phyloP scores from a whole-genome alignment of 2,329 filamentous ascomycete species.

The Sclerotinia nivalis region DNA sequence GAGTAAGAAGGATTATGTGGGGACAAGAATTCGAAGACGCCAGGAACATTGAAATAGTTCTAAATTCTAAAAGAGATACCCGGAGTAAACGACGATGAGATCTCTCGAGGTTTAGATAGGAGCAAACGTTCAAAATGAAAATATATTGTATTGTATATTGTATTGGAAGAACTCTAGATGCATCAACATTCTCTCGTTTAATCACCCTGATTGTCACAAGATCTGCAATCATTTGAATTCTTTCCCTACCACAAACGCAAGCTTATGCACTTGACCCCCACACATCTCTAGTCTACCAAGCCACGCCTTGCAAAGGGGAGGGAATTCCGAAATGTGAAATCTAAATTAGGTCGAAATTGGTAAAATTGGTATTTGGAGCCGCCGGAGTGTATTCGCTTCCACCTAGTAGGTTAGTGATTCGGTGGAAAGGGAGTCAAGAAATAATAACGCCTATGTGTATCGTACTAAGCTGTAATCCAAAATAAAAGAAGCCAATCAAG shows the following conservation, averaged over 20 bases:
- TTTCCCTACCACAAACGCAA: neutral
- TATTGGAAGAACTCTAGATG: neutral
- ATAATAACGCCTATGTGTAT: neutral
- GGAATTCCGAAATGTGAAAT: neutral
- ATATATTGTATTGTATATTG: neutral
- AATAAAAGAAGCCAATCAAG: neutral
- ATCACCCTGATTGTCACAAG: conserved; percentile 6
- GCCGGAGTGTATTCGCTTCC: conserved; percentile 3
- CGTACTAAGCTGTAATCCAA: neutral
- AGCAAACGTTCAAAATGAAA: neutral
- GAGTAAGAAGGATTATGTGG: neutral
- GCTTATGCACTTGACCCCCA: conserved; percentile 12
- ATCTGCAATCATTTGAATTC: conserved; percentile 13
- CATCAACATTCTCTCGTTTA: neutral
- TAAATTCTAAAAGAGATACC: neutral
- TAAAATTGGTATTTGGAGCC: conserved; percentile 4
- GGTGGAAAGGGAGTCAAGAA: conserved; percentile 7
- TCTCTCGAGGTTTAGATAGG: neutral
- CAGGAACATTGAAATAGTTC: neutral
- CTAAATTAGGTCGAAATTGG: conserved; percentile 1
- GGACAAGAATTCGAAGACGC: neutral
- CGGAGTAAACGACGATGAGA: neutral
- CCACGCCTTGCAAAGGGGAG: conserved; percentile 3
- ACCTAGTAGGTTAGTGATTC: neutral
- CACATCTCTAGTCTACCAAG: neutral